phyloP scores from a whole-genome alignment of 441 rosid genomes.

The Viola pubescens region DNA sequence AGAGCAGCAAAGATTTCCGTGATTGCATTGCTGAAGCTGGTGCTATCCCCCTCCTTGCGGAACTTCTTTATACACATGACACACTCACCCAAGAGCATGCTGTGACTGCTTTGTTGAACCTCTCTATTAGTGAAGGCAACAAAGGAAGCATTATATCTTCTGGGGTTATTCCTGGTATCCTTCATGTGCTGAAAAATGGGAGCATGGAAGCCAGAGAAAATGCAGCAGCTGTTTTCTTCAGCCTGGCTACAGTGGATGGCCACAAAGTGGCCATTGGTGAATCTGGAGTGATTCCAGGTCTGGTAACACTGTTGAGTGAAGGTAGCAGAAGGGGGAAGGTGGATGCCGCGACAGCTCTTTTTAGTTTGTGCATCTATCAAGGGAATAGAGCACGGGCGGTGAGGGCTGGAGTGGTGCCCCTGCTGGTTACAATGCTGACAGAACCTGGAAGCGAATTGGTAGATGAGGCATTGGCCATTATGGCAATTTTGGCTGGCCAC shows the following conservation, averaged over 20 bases:
- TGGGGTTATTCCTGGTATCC: slow-evolving; percentile 54
- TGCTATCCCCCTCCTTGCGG: slow-evolving; percentile 50
- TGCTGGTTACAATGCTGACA: slow-evolving; percentile 45
- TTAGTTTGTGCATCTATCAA: slow-evolving; percentile 51
- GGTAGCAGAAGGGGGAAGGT: slow-evolving; percentile 61
- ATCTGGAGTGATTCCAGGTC: slow-evolving; percentile 56
- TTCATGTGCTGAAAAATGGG: slow-evolving; percentile 58
- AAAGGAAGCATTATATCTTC: slow-evolving; percentile 57
- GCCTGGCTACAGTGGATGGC: slow-evolving; percentile 61
- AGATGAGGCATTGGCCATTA: slow-evolving; percentile 51
- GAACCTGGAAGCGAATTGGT: slow-evolving; percentile 45
- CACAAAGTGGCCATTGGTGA: slow-evolving; percentile 65
- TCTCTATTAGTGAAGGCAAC: slow-evolving; percentile 54
- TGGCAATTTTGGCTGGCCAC: slow-evolving; percentile 49
- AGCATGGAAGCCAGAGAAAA: slow-evolving; percentile 64
- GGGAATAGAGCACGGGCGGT: slow-evolving; percentile 64
- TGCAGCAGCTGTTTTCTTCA: slow-evolving; percentile 65
- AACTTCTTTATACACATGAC: slow-evolving; percentile 45
- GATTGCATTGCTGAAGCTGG: slow-evolving; percentile 55
- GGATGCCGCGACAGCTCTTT: slow-evolving; percentile 69
- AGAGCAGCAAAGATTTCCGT: slow-evolving; percentile 57
- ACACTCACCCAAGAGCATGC: slow-evolving; percentile 44
- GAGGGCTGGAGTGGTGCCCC: slow-evolving; percentile 48
- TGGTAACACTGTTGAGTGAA: slow-evolving; percentile 42
- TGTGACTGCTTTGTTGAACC: slow-evolving; percentile 59